Base-by-base conservation (phyloP, 2,329 filamentous ascomycete species). In the Trichophyton equinum region DNA sequence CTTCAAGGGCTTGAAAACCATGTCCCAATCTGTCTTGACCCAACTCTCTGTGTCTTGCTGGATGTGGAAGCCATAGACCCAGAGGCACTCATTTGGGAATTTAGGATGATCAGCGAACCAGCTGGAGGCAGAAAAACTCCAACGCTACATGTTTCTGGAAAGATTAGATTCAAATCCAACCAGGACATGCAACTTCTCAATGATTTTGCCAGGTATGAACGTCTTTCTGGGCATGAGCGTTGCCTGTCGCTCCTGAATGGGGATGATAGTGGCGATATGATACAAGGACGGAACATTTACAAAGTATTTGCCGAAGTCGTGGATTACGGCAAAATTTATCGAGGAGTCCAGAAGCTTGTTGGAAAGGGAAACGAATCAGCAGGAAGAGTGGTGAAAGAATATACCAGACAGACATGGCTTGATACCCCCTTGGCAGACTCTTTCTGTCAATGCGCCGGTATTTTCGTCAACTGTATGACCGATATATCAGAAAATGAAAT, bases 231-330 rank as follows among this genome's bases (percentile, higher is more conserved):
- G 36, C 59, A 60, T 20, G 49, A 60, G 30, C 51, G 40, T n/a
- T 60, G 59, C 25, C 30, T 57, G 7, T 15, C 22, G 11, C 49
- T 60, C 15, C 55, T 60, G 7, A 47, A 46, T 40, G 55, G 59
- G n/a, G 59, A 56, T 8, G 51, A 60, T 27, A 36, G 49, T 0
- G 59, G 57, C 36, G 59, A 60, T 46, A 44, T 60, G 15, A 53
- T 60, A 15, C 51, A 60, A 40, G 55, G 59, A 11, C 46, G 64
- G 61, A 63, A 63, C 27, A 59, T 61, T 13, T 58, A 58, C 22
- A 61, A 42, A n/a, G 30, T 63, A 11, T 55, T 66, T n/a, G 60
- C 60, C 2, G 65, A 73, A 1, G 72, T 1, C 74, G 75, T 25
- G 60, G 60, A 62, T 47, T 62, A 62, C 20, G 47, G 60, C 13